Evolutionary conservation across 2,329 filamentous ascomycete species (phyloP), one percentile per base, ranked within the genome.

Genomic region (Ophiostoma sp.): DNA sequence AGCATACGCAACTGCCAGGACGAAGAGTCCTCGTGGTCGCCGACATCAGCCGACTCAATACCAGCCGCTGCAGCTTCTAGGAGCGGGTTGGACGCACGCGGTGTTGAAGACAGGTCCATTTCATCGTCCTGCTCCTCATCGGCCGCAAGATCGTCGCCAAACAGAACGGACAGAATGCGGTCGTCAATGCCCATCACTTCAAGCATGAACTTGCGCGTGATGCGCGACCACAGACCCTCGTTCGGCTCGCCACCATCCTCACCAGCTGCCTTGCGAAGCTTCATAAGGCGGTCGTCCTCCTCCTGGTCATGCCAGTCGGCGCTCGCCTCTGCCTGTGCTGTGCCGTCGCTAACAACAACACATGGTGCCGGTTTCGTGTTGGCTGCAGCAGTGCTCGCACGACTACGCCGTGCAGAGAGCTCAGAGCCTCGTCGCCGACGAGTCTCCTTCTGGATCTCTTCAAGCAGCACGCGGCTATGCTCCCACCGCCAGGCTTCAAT

Each of bases 401-500:
- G 63, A 11, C 33, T 36, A 5, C 48, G 68, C 1, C 69, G 71
- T 36, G 81, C 80, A 74, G 87, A 89, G 61, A 84, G 84, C 77
- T 89, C 84, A 8, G 89, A 91, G 80, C 89, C 88, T 42, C 91
- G 87, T 73, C 92, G 88, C 73, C 92, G 87, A 75, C 86, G 85
- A 72, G 94, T 97, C 82, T 97, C 94, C 75, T 89, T 91, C 81
- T 97, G 93, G 66, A 98, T 95, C 82, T 98, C 94, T 72, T 97
- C 93, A 45, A 98, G 81, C 36, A 99, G 84, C 12, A 93, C 90
- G 74, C 89, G 89, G 81, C 94, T 97, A 80, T 99, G 95, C 79
- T 98, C 95, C 79, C 97, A 83, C 72, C 95, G 89, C 96, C 96
- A 99, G 70, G 89, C 88, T 82, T 98, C 95, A 79, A 99, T 97